Conservation (phyloP, 345 rosid species). For the Euphorbia peplus region DNA sequence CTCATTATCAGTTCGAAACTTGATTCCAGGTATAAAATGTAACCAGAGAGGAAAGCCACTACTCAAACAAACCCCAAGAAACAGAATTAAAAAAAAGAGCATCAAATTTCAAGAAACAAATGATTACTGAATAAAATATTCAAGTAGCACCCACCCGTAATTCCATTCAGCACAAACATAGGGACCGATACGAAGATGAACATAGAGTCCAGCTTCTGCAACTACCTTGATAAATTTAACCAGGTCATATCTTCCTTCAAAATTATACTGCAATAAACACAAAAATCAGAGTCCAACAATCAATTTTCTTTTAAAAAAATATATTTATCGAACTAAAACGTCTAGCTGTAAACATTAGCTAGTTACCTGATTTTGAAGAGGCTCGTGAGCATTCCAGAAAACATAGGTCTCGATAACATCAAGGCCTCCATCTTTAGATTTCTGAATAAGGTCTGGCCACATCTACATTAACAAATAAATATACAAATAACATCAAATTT, state of each 20-base stretch:
- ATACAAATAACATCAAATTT: neutral
- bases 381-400: slow-evolving; percentile 88
- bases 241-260: slow-evolving; percentile 86
- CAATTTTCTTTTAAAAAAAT: slow-evolving; percentile 1
- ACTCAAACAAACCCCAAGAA: slow-evolving; percentile 13
- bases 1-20: slow-evolving; percentile 81
- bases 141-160: slow-evolving; percentile 51
- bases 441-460: slow-evolving; percentile 96
- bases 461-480: slow-evolving; percentile 47
- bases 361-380: slow-evolving; percentile 79
- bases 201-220: slow-evolving; percentile 83
- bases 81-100: neutral
- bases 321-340: slow-evolving; percentile 25
- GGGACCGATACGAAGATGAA: slow-evolving; percentile 93
- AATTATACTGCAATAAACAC: slow-evolving; percentile 55
- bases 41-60: slow-evolving; percentile 97
- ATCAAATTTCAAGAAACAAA: neutral
- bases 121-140: neutral
- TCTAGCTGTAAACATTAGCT: too few relatives aligned
- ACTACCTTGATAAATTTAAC: slow-evolving; percentile 77
- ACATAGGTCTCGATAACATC: slow-evolving; percentile 90
- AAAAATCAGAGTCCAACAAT: neutral
- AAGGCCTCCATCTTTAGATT: slow-evolving; percentile 93
- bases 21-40: slow-evolving; percentile 79
- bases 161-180: slow-evolving; percentile 98